These are phyloP conservation scores for Thielaviopsis musarum DNA, from an alignment of 2,329 filamentous ascomycete genomes.

Conservation along the genomic window DNA sequence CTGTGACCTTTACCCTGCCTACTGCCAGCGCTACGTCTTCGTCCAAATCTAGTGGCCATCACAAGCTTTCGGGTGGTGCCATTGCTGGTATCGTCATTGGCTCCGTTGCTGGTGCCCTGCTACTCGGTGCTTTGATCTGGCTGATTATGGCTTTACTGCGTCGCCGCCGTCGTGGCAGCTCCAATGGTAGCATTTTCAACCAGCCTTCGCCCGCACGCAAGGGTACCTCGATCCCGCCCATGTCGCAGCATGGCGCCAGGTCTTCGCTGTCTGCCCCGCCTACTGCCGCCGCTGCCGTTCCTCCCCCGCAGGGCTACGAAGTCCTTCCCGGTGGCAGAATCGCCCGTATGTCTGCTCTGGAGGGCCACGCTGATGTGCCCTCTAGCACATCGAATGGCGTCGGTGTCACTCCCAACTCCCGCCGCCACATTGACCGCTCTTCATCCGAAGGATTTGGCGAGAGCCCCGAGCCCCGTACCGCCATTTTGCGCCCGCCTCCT, in stretches of 20 bases:
- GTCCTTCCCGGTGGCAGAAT: slow-evolving; percentile 76
- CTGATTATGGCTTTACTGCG: slow-evolving; percentile 38
- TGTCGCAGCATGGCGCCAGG: slow-evolving; percentile 14
- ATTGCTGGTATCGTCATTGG: slow-evolving; percentile 88
- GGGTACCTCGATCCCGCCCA: slow-evolving; percentile 26
- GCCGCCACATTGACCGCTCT: slow-evolving; percentile 35
- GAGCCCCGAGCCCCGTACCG: slow-evolving; percentile 50
- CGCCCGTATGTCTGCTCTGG: slow-evolving; percentile 86
- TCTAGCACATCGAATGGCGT: slow-evolving; percentile 17
- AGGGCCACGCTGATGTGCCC: slow-evolving; percentile 51
- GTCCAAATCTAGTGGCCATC: slow-evolving; percentile 15
- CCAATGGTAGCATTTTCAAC: slow-evolving; percentile 61
- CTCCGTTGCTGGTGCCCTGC: slow-evolving; percentile 49
- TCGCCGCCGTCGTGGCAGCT: slow-evolving; percentile 42
- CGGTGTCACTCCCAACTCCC: slow-evolving; percentile 8
- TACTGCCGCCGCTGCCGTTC: slow-evolving; percentile 13
- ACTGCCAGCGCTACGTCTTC: slow-evolving; percentile 28
- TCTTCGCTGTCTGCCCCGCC: slow-evolving; percentile 10
- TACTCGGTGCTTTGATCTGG: slow-evolving; percentile 55
- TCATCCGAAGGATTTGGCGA: slow-evolving; percentile 57
- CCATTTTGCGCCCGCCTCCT: slow-evolving; percentile 36
- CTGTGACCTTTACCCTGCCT: slow-evolving; percentile 40
- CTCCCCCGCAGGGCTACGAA: slow-evolving; percentile 41
- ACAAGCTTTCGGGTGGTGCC: slow-evolving; percentile 55
- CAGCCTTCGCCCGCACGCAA: slow-evolving; percentile 62